Evolutionary conservation across 108 stramenopile genomes (phyloP).

Genomic region (Cyclotella sp.): DNA sequence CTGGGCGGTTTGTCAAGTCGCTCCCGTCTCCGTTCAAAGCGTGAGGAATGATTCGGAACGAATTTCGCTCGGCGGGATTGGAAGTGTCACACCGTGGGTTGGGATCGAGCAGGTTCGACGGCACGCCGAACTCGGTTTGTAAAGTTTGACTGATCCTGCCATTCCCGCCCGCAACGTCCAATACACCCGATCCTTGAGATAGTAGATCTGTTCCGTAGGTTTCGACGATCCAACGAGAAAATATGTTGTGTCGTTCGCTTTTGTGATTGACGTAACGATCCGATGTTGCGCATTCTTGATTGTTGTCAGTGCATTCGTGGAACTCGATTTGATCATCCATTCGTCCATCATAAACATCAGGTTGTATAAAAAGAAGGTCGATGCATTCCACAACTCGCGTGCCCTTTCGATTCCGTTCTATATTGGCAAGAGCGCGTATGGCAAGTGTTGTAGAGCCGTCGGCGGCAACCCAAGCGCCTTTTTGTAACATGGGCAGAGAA

Average conservation of each 20-base stretch:
- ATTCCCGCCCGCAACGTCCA: constrained; percentile 55
- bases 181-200: constrained; percentile 38
- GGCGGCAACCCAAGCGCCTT: constrained; percentile 29
- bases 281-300: background rate
- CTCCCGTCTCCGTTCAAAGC: constrained; percentile 54
- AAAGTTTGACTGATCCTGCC: constrained; percentile 43
- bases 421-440: constrained; percentile 19
- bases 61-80: background rate
- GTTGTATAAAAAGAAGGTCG: constrained; percentile 19
- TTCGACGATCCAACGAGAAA: constrained; percentile 39
- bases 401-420: constrained; percentile 44
- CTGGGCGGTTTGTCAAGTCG: constrained; percentile 29
- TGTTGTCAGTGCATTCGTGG: constrained; percentile 16
- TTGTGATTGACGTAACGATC: constrained; percentile 7
- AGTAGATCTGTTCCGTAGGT: constrained; percentile 27
- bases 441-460: constrained; percentile 16
- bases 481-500: constrained; percentile 6
- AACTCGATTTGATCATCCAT: constrained; percentile 8
- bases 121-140: constrained; percentile 27
- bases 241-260: constrained; percentile 37
- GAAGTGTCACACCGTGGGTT: constrained; percentile 39
- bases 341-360: constrained; percentile 22
- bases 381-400: constrained; percentile 44
- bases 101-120: constrained; percentile 43
- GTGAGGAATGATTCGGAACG: constrained; percentile 50